Evolutionary conservation across 2,329 filamentous ascomycete species (phyloP).

Genomic region (Pseudogymnoascus sp.): DNA sequence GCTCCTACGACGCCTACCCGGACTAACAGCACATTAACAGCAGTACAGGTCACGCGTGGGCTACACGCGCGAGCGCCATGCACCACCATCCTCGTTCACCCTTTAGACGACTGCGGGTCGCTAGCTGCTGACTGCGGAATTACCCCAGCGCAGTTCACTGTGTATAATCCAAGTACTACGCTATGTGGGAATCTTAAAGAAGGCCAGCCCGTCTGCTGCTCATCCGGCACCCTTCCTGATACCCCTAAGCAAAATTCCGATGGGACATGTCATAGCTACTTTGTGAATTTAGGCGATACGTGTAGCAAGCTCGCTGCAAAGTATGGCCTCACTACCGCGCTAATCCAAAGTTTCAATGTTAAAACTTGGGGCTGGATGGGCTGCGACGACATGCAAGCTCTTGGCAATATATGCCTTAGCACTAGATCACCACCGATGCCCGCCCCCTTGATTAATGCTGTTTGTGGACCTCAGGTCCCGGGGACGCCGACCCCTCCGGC

Average conservation of each 20-base stretch:
- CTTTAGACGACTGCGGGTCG: conserved; percentile 30
- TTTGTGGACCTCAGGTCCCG: conserved; percentile 38
- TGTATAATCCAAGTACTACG: conserved; percentile 28
- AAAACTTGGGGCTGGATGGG: conserved; percentile 37
- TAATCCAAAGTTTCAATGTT: conserved; percentile 33
- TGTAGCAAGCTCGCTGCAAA: conserved; percentile 28
- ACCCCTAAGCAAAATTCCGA: conserved; percentile 27
- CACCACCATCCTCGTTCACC: conserved; percentile 27
- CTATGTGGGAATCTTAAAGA: conserved; percentile 20
- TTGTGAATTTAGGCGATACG: conserved; percentile 25
- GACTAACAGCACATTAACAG: background rate
- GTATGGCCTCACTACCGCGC: conserved; percentile 25
- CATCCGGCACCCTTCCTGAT: conserved; percentile 25
- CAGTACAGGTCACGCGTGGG: background rate
- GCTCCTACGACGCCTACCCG: background rate
- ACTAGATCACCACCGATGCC: conserved; percentile 35
- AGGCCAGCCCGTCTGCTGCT: conserved; percentile 29
- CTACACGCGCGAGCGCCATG: conserved; percentile 19
- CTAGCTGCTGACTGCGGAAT: conserved; percentile 35
- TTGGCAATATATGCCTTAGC: conserved; percentile 33
- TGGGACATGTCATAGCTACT: conserved; percentile 32
- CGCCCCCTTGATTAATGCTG: conserved; percentile 28
- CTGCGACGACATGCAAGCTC: conserved; percentile 28
- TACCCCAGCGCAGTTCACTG: conserved; percentile 29
- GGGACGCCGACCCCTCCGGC: conserved; percentile 29